A percentile compares a stretch with the other conserved stretches of the same genome.
Evolutionary conservation across 1,284 basidiomycete species (phyloP).

Genomic region (Tylopilus sp.): DNA sequence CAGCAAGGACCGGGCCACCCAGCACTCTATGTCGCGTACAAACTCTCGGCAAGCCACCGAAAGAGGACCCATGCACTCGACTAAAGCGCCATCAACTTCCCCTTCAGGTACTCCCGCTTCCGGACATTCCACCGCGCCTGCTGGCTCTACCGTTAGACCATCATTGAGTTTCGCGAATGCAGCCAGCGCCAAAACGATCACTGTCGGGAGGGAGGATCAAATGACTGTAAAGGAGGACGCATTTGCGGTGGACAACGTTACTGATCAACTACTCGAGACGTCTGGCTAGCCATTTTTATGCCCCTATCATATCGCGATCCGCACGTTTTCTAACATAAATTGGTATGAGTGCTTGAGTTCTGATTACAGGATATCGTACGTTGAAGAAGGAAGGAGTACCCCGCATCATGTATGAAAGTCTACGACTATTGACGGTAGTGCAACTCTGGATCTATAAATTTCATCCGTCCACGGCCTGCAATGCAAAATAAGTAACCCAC

Average conservation of each 20-base stretch:
- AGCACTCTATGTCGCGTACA: slow-evolving; percentile 62
- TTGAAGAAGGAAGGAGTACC: not conserved
- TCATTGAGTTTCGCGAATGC: slow-evolving; percentile 69
- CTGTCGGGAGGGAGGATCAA: slow-evolving; percentile 28
- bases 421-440: slow-evolving; percentile 26
- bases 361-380: slow-evolving; percentile 7
- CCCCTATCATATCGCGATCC: slow-evolving; percentile 10
- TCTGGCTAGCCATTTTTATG: slow-evolving; percentile 30
- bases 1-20: slow-evolving; percentile 48
- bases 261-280: slow-evolving; percentile 41
- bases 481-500: not conserved
- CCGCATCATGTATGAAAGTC: not conserved
- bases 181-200: slow-evolving; percentile 42
- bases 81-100: slow-evolving; percentile 35
- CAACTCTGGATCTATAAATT: slow-evolving; percentile 59
- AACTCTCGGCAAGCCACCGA: slow-evolving; percentile 62
- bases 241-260: slow-evolving; percentile 14
- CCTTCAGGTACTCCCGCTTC: slow-evolving; percentile 32
- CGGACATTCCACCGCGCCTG: slow-evolving; percentile 28
- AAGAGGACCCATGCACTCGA: slow-evolving; percentile 40
- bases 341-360: not conserved
- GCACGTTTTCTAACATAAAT: slow-evolving; percentile 2
- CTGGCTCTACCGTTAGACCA: slow-evolving; percentile 50
- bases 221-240: slow-evolving; percentile 21
- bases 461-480: slow-evolving; percentile 61